Evolutionary conservation across 2,329 filamentous ascomycete species (phyloP), one percentile per base, ranked within the genome.

Genomic region (Ophiostoma pallidulum): DNA sequence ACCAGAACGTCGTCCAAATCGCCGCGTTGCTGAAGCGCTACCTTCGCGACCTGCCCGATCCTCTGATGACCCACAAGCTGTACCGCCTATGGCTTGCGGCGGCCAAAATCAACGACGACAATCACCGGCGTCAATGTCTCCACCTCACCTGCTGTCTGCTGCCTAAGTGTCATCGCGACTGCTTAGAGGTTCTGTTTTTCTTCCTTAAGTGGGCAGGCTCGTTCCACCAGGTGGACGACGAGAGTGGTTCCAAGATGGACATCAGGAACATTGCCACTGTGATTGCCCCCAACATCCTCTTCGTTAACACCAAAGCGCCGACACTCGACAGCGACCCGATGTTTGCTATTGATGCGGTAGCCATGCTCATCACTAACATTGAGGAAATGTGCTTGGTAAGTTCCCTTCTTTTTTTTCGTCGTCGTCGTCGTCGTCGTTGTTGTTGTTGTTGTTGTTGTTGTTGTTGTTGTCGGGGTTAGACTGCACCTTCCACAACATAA

Each of bases 191-290:
- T 36, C 68, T 98, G 2, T 97, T 96, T 67, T 86, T 82, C 43
- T 98, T 98, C 73, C 74, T 98, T 40, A 95, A 95, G 60, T 98
- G 92, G 91, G 88, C 90, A 5, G 89, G 90, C 4, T 95, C 90
- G 2, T 98, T 98, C 71, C 91, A 94, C 53, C 90, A 96, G 60
- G 82, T 98, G 13, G 92, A 98, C 58, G 92, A 98, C 60, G 92
- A 98, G 62, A 86, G 85, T 19, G 92, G 92, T 22, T 96, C 91
- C 57, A 96, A 97, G 73, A 98, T 98, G 92, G 92, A 98, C 63
- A 86, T 94, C 45, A 89, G 94, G 70, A 98, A 98, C 60, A 76
- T 98, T 53, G 88, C 92, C 4, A 97, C 94, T 3, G 92, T 98
- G 53, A 96, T 98, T 64, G 90, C 91, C 5, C 92, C 92, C 0